Evolutionary conservation across 1,284 basidiomycete species (phyloP), one percentile per base, ranked within the genome.

Genomic region (Pterulicium gracile): DNA sequence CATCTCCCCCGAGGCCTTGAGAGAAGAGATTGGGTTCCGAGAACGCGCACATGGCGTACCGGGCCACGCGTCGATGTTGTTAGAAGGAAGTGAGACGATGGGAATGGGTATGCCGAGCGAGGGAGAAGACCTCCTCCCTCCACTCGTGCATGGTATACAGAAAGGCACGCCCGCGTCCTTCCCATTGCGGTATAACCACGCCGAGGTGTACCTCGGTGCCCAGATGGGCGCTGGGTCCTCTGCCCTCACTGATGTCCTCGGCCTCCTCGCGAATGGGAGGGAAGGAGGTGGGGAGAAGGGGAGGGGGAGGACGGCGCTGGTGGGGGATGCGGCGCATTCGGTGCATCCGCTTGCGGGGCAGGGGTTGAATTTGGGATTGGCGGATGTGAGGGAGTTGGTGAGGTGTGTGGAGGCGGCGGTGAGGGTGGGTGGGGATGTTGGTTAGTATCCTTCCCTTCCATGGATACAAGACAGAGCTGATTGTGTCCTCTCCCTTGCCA

Each of bases 341-440:
- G 75, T 92, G 3, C 96, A 98, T 58, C 96, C 96, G 0, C 77
- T 98, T n/a, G 95, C 94, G 0, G 96, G 96, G 1, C 96, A 98
- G 60, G 96, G 95, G 0, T 68, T 98, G 36, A 98, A 99, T 61
- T 70, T 95, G 56, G 96, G 95, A 15, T 67, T 99, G 14, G 87
- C 75, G 1, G 95, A 99, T 59, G 90, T 83, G 0, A 73, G 83
- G 55, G 74, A 75, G 46, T 73, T 95, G 17, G 68, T 79, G 1
- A 66, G 69, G 27, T 79, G 77, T 52, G 77, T 94, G 36, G 64
- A 78, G 22, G 56, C 67, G 3, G 72, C 81, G 0, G 56, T 86
- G 23, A 52, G 56, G 14, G 61, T 70, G 4, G 92, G 91, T 3
- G 79, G 80, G 3, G 93, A 95, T 60, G 74, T 95, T 45, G 92